Conservation (phyloP, 345 rosid genomes). For the Isatis tinctoria region DNA sequence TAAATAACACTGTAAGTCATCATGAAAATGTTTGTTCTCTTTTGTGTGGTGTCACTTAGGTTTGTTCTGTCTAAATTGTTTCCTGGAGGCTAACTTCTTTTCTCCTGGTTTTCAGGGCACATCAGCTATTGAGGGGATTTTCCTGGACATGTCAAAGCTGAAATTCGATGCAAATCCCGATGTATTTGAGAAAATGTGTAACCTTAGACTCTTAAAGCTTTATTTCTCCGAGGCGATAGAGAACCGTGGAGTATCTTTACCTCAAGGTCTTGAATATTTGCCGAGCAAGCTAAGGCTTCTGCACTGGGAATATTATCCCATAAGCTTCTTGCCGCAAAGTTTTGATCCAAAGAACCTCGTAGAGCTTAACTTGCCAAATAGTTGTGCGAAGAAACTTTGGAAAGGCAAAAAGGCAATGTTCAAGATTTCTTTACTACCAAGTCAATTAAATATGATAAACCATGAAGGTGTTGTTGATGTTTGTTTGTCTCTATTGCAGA, state of each 20-base stretch:
- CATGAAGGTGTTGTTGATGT: background rate
- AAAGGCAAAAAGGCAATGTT: slow-evolving; percentile 14
- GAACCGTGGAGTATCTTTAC: background rate
- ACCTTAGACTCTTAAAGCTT: slow-evolving; percentile 20
- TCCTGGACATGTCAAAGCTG: slow-evolving; percentile 3
- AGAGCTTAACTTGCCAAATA: slow-evolving; percentile 16
- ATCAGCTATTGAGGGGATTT: slow-evolving; percentile 28
- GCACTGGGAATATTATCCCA: slow-evolving; percentile 27
- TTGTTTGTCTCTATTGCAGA: slow-evolving; percentile 3
- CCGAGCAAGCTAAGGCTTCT: slow-evolving; percentile 24
- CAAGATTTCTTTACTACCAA: background rate
- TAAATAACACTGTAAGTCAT: background rate
- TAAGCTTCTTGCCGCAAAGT: slow-evolving; percentile 23
- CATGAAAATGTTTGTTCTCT: background rate
- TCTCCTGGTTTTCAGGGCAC: slow-evolving; percentile 30
- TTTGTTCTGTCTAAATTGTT: background rate
- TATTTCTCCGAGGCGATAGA: background rate
- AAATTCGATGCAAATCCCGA: background rate
- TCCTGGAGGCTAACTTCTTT: background rate
- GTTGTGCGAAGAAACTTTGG: slow-evolving; percentile 27
- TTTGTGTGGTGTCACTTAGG: background rate
- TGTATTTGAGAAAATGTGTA: slow-evolving; percentile 20
- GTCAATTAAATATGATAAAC: background rate
- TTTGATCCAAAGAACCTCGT: slow-evolving; percentile 26
- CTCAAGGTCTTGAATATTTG: slow-evolving; percentile 11